Base-by-base conservation (phyloP, 169 alveolate species). In the Plasmodium relictum region DNA sequence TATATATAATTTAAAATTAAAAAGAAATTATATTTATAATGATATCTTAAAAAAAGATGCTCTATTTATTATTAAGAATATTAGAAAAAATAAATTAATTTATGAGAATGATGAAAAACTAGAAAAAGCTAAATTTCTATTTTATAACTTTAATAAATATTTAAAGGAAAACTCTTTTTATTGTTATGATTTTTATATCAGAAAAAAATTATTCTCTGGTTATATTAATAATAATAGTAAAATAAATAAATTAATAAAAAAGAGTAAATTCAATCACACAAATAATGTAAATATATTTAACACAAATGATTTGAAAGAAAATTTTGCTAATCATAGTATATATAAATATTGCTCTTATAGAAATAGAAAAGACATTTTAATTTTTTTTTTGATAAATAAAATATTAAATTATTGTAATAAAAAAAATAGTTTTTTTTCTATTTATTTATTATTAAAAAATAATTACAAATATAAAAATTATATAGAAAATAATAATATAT, bases 121-220 rank as follows among this genome's bases (percentile, higher is more conserved):
- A 22, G 37, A 18, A 9, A 8, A 18, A 26, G 50, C 74, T 6
- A 18, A 66, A 10, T 66, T 66, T 22, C 37, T 41, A 6, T 24
- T 66, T 45, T 1, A 66, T 52, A 41, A 66, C n/a, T 24, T 66
- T 24, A 22, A 16, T 18, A 66, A 37, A 16, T 66, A 45, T 26
- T 66, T 66, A 24, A 66, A 37, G 26, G 56, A 66, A 66, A 66
- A 45, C 56, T 66, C 74, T 5, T 31, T 66, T 66, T 45, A 66
- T 24, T 41, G 74, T 22, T 66, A 66, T 37, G 61, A 66, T 31
- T 66, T 66, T 66, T 66, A 66, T 22, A 66, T 5, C 4, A 66
- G 74, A 22, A 16, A 52, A 14, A 26, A 45, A 41, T 14, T 66
- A 16, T 66, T 66, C 26, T 0, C 26, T 22, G 42, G 56, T 16